Evolutionary conservation across 2,329 filamentous ascomycete species (phyloP).

Genomic region (Byssothecium circinans): DNA sequence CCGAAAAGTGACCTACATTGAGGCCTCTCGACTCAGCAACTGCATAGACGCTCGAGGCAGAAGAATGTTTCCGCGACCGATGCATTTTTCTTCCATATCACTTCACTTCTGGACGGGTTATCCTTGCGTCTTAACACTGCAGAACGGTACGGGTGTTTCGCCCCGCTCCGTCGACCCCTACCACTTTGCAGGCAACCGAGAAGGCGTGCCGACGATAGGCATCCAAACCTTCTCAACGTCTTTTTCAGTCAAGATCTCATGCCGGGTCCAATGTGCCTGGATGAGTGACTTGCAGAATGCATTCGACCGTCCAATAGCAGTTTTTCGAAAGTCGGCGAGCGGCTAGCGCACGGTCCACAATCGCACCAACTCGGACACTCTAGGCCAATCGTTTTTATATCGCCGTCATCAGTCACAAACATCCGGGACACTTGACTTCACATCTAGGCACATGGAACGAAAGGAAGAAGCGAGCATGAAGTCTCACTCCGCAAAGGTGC

Average conservation of each 20-base stretch:
- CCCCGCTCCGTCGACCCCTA: not conserved
- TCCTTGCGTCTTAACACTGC: not conserved
- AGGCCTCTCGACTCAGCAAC: not conserved
- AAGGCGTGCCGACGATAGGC: not conserved
- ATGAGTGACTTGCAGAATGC: not conserved
- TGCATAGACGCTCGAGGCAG: not conserved
- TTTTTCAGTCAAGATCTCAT: not conserved
- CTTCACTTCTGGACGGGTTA: not conserved
- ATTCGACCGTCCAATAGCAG: not conserved
- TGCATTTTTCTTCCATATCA: not conserved
- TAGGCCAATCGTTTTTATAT: not conserved
- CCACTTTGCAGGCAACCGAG: not conserved
- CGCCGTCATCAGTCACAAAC: not conserved
- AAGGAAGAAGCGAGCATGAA: not conserved
- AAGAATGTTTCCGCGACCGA: not conserved
- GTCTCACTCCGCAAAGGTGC: not conserved
- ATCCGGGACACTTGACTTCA: not conserved
- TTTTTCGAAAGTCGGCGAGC: not conserved
- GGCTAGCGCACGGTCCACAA: constrained; percentile 2
- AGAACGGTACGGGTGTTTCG: not conserved
- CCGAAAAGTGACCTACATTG: not conserved
- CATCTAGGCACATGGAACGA: not conserved
- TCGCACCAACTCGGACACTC: not conserved
- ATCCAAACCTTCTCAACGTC: not conserved
- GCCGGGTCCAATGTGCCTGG: not conserved